phyloP scores from a whole-genome alignment of 2,329 filamentous ascomycete genomes.

The Penicillium occitanis region DNA sequence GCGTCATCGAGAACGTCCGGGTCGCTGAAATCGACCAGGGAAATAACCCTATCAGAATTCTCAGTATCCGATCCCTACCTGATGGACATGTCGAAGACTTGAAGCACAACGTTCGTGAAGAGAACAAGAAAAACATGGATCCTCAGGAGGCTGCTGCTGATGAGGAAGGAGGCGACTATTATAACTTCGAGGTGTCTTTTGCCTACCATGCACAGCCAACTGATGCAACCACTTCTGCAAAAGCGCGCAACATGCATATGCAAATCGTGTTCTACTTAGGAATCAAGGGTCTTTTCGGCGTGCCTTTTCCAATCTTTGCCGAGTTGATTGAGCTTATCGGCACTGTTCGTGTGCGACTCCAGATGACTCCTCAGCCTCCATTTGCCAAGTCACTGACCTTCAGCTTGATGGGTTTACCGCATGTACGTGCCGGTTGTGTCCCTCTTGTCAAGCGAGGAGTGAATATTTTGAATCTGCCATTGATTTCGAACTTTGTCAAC shows the following conservation, averaged over 20 bases:
- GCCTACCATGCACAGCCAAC: slow-evolving; percentile 86
- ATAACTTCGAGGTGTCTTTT: slow-evolving; percentile 87
- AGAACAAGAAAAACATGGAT: slow-evolving; percentile 79
- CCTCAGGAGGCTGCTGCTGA: slow-evolving; percentile 83
- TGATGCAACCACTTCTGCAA: slow-evolving; percentile 68
- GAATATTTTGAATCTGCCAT: slow-evolving; percentile 84
- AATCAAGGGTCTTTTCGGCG: slow-evolving; percentile 81
- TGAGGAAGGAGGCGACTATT: slow-evolving; percentile 87
- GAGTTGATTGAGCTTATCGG: slow-evolving; percentile 89
- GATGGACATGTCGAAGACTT: slow-evolving; percentile 78
- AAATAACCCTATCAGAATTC: slow-evolving; percentile 81
- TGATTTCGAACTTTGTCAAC: slow-evolving; percentile 97
- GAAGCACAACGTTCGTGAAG: slow-evolving; percentile 74
- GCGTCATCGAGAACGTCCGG: slow-evolving; percentile 88
- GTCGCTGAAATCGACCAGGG: slow-evolving; percentile 95
- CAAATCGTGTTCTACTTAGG: slow-evolving; percentile 92
- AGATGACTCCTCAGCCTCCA: slow-evolving; percentile 85
- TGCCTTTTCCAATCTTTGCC: slow-evolving; percentile 83
- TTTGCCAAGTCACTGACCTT: slow-evolving; percentile 91
- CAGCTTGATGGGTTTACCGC: slow-evolving; percentile 89
- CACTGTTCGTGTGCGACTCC: slow-evolving; percentile 77
- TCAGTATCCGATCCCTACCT: slow-evolving; percentile 82
- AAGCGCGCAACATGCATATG: slow-evolving; percentile 96
- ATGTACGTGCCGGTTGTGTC: slow-evolving; percentile 83
- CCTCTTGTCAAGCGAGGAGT: slow-evolving; percentile 90